phyloP scores from a whole-genome alignment of 768 basidiomycete genomes.

The Xerocomellus intermedius region DNA sequence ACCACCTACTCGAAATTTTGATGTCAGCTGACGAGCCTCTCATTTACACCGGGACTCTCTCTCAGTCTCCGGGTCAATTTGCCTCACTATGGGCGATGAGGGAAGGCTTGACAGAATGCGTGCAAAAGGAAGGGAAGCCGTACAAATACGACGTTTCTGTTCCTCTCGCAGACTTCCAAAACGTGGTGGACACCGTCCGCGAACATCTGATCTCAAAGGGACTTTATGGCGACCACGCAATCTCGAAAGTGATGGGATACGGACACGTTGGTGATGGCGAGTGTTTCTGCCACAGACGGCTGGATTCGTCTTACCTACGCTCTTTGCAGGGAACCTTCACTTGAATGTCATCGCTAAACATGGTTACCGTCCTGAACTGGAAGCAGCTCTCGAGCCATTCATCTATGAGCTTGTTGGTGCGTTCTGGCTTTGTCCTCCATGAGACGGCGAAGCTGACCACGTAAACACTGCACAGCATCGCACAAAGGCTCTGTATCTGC shows the following conservation, averaged over 20 bases:
- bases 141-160: slow-evolving; percentile 98
- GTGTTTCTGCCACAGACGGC: slow-evolving; percentile 23
- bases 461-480: slow-evolving; percentile 45
- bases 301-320: neutral
- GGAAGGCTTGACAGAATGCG: slow-evolving; percentile 89
- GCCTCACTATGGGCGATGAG: slow-evolving; percentile 87
- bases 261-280: slow-evolving; percentile 96
- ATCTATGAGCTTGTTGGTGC: slow-evolving; percentile 87
- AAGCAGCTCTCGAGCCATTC: slow-evolving; percentile 89
- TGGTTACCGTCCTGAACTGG: slow-evolving; percentile 78
- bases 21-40: slow-evolving; percentile 70
- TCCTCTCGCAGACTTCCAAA: slow-evolving; percentile 82
- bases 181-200: slow-evolving; percentile 78
- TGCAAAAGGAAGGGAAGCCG: slow-evolving; percentile 89
- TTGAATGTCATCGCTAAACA: slow-evolving; percentile 80
- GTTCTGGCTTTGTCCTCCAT: slow-evolving; percentile 19
- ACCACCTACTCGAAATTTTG: slow-evolving; percentile 71
- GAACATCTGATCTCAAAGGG: slow-evolving; percentile 69
- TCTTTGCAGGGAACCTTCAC: slow-evolving; percentile 78
- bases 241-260: slow-evolving; percentile 87
- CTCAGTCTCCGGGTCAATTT: slow-evolving; percentile 89
- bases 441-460: neutral
- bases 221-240: slow-evolving; percentile 65
- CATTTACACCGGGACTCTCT: slow-evolving; percentile 87
- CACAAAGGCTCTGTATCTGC: slow-evolving; percentile 92